Evolutionary conservation across 352 stramenopile genomes (phyloP), one percentile per base, ranked within the genome.

Genomic region (Globisporangium iwayamae): DNA sequence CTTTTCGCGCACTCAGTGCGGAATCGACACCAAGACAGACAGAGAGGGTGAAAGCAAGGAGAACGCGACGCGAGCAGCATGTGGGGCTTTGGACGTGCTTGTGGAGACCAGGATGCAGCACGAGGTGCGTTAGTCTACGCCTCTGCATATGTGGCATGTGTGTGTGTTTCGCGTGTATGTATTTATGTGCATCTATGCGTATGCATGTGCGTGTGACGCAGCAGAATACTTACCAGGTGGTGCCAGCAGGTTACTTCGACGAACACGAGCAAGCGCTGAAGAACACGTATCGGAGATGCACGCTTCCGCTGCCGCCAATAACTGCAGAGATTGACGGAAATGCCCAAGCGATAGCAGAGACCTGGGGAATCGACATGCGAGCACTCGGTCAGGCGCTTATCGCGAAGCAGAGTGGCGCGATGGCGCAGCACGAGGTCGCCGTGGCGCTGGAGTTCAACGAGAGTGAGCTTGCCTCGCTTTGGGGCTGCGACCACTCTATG

Each of bases 51-150:
- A 56, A 30, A 34, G 11, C 32, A 50, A 22, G n/a, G 16, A 51
- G 20, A 39, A 18, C 22, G 38, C 54, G 32, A 39, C 13, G 55
- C 22, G n/a, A 46, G 56, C 9, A 51, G 22, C 18, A 59, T 65
- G 60, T 59, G 60, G 48, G 50, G 60, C 4, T 50, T 65, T 10
- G 60, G 38, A 52, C 48, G 22, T 9, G 50, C 22, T 6, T 25
- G 48, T 8, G 7, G 60, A 10, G 18, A 13, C 16, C 48, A 32
- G 4, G n/a, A 43, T 16, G 20, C 10, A 43, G 38, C 30, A n/a
- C n/a, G 48, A 60, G 50, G 60, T 65, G 25, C 25, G 50, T 25
- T 3, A 16, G 43, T 28, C 16, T 34, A 18, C 32, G n/a, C 11
- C 39, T 45, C 0, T n/a, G 3, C 39, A 45, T 45, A 3, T 45